Percentiles rank a stretch among this genome's conserved stretches.
Evolutionary conservation across 2,329 filamentous ascomycete species (phyloP).

Genomic region (Penicillium sp.): DNA sequence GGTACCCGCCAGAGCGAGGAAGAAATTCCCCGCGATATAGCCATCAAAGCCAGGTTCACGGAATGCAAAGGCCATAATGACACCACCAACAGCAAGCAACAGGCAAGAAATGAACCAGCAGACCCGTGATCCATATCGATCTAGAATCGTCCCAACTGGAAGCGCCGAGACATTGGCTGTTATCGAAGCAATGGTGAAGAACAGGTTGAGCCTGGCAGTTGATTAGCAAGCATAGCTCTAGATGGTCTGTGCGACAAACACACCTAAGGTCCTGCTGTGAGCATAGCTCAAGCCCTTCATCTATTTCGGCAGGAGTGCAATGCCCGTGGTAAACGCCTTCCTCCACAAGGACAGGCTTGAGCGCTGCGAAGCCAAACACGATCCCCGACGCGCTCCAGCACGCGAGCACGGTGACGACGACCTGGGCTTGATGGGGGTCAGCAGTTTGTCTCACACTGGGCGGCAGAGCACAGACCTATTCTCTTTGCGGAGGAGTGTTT

Average conservation of each 20-base stretch:
- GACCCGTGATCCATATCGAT: conserved; percentile 69
- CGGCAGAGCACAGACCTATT: conserved; percentile 20
- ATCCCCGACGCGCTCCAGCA: conserved; percentile 69
- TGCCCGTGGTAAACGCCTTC: conserved; percentile 62
- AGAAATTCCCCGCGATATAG: conserved; percentile 63
- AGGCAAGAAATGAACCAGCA: conserved; percentile 62
- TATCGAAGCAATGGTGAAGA: conserved; percentile 86
- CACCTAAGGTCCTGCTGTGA: conserved; percentile 50
- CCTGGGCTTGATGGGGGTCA: conserved; percentile 43
- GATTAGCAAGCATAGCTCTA: conserved; percentile 10
- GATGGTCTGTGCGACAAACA: background rate
- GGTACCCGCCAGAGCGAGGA: conserved; percentile 66
- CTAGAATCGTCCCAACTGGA: conserved; percentile 74
- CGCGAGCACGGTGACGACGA: conserved; percentile 57
- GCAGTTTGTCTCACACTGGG: background rate
- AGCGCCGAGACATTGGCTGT: conserved; percentile 79
- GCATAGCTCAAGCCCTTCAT: conserved; percentile 45
- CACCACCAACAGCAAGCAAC: conserved; percentile 58
- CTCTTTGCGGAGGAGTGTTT: conserved; percentile 38
- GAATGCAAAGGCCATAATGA: conserved; percentile 62
- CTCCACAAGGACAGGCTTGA: conserved; percentile 69
- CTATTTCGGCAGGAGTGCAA: conserved; percentile 50
- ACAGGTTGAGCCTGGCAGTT: conserved; percentile 62
- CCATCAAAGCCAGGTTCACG: conserved; percentile 58
- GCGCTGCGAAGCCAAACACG: conserved; percentile 74